phyloP scores from a whole-genome alignment of 2,329 filamentous ascomycete genomes.

The Arthrobotrys iridis region DNA sequence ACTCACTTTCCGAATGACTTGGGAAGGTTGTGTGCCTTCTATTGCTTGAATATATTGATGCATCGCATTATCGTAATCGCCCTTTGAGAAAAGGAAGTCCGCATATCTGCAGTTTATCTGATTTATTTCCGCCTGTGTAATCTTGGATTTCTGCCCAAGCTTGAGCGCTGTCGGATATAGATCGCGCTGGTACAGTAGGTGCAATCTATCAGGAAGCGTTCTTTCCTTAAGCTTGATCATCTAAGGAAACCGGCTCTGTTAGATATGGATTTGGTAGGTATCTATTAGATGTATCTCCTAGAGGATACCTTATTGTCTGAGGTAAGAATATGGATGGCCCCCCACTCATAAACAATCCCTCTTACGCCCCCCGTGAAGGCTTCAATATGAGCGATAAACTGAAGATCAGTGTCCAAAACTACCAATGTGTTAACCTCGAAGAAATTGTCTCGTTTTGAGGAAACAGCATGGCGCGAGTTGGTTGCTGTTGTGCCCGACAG shows the following conservation, averaged over 20 bases:
- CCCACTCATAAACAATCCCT: constrained; percentile 86
- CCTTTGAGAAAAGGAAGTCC: constrained; percentile 92
- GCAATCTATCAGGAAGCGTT: constrained; percentile 85
- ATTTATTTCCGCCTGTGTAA: constrained; percentile 81
- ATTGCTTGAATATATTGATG: constrained; percentile 95
- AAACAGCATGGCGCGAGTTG: constrained; percentile 23
- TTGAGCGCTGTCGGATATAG: constrained; percentile 92
- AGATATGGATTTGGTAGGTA: no score
- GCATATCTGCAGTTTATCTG: constrained; percentile 93
- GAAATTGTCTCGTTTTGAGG: constrained; percentile 69
- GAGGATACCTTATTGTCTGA: constrained; percentile 83
- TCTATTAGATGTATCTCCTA: neutral
- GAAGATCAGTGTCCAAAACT: constrained; percentile 87
- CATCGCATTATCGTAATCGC: constrained; percentile 98
- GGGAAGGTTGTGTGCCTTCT: constrained; percentile 55
- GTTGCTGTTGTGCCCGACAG: neutral
- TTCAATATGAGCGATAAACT: constrained; percentile 89
- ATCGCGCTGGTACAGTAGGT: constrained; percentile 92
- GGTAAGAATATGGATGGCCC: constrained; percentile 86
- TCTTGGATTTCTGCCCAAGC: constrained; percentile 85
- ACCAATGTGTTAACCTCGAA: constrained; percentile 90
- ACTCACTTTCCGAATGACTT: constrained; percentile 54
- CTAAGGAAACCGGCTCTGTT: no score
- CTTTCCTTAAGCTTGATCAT: constrained; percentile 82
- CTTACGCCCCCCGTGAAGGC: constrained; percentile 82